Evolutionary conservation across 1,284 basidiomycete genomes (phyloP).

Genomic region (Leccinum huronense): DNA sequence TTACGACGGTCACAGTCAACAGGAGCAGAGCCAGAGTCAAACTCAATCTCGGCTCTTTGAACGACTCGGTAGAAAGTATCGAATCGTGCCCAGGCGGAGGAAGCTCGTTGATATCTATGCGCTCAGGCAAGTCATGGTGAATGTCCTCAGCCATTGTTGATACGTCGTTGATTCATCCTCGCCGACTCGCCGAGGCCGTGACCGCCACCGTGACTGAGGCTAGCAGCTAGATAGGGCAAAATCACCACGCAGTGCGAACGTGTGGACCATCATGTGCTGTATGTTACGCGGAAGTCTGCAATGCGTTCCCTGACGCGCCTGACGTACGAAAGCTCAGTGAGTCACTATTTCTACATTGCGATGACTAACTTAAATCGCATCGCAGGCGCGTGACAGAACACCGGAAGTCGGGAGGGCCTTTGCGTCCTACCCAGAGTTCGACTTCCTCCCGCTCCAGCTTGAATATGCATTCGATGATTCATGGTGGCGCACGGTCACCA

Average conservation of each 20-base stretch:
- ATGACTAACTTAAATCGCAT: conserved; percentile 33
- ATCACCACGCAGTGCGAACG: conserved; percentile 59
- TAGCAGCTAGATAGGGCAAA: conserved; percentile 9
- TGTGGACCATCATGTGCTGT: conserved; percentile 62
- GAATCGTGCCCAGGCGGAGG: conserved; percentile 25
- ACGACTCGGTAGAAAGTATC: conserved; percentile 18
- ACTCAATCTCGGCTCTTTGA: conserved; percentile 57
- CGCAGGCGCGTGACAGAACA: conserved; percentile 50
- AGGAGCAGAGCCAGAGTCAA: conserved; percentile 56
- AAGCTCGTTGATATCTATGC: conserved; percentile 25
- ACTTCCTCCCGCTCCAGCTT: conserved; percentile 59
- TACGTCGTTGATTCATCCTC: conserved; percentile 17
- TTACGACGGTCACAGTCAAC: conserved; percentile 65
- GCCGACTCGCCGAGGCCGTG: conserved; percentile 6
- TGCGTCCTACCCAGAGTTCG: conserved; percentile 47
- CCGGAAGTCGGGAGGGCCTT: conserved; percentile 50
- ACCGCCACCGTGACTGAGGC: conserved; percentile 9
- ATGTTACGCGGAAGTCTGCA: conserved; percentile 69
- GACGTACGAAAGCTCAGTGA: conserved; percentile 42
- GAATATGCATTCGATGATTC: conserved; percentile 69
- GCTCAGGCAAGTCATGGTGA: conserved; percentile 15
- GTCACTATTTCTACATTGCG: conserved; percentile 5
- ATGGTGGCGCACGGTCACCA: conserved; percentile 60
- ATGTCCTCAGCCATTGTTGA: conserved; percentile 10
- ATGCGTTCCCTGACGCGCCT: conserved; percentile 46